Conservation (phyloP, 306 rosid genomes). For the Gillenia trifoliata region DNA sequence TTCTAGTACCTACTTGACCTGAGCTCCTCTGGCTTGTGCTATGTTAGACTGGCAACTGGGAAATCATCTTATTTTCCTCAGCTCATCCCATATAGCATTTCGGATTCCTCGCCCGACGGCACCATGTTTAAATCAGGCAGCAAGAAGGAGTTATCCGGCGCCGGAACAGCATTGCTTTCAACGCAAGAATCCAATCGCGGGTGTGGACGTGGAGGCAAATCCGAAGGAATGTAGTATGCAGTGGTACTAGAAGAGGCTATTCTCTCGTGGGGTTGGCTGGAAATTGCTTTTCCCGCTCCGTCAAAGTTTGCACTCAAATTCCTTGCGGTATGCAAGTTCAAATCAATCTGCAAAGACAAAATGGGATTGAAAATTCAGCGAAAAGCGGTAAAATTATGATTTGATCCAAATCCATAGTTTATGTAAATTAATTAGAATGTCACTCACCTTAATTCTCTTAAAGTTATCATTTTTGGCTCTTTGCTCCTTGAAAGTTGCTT, state of each 20-base stretch:
- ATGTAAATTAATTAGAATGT: too few relatives aligned
- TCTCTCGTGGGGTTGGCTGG: slow-evolving; percentile 51
- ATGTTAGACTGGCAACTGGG: slow-evolving; percentile 11
- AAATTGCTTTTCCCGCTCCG: slow-evolving; percentile 16
- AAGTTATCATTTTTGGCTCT: slow-evolving; percentile 59
- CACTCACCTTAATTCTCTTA: slow-evolving; percentile 73
- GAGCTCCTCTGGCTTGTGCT: slow-evolving; percentile 15
- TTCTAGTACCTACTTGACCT: not conserved
- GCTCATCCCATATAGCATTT: slow-evolving; percentile 31
- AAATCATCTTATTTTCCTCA: slow-evolving; percentile 6
- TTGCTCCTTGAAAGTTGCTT: slow-evolving; percentile 45
- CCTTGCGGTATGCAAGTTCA: slow-evolving; percentile 31
- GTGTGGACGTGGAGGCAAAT: slow-evolving; percentile 2
- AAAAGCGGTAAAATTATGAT: not conserved
- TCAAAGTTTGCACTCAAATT: slow-evolving; percentile 30
- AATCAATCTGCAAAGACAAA: slow-evolving; percentile 48
- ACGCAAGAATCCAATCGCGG: slow-evolving; percentile 30
- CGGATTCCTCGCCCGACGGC: slow-evolving; percentile 49
- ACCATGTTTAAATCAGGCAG: slow-evolving; percentile 80
- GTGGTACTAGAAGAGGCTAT: slow-evolving; percentile 1
- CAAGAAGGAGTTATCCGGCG: slow-evolving; percentile 34
- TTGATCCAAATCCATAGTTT: not conserved
- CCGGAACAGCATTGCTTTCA: slow-evolving; percentile 23
- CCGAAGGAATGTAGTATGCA: not conserved
- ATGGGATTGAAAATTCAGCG: not conserved